Evolutionary conservation across 192 early-diverging fungal species (phyloP), one percentile per base, ranked within the genome.

Genomic region (Coemansia sp.): DNA sequence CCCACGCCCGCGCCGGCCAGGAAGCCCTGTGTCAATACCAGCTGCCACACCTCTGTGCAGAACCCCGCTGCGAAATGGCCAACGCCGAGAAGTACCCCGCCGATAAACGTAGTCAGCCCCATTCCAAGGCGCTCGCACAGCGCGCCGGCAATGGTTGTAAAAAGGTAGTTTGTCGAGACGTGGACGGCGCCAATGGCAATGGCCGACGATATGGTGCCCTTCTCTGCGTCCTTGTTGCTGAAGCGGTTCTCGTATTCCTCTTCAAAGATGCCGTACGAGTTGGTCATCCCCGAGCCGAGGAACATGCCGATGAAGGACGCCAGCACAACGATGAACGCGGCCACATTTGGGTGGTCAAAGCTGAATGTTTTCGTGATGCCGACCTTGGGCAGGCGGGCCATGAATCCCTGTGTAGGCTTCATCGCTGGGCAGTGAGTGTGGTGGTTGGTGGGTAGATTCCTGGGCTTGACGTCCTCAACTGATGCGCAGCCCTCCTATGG

Each of bases 11-110:
- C 69, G 18, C 69, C 69, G 10, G 57, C 49, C 32, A 73, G 35
- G 5, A 65, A 47, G 3, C 68, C 68, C 35, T 72, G 68, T 5
- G 68, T 47, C 32, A 72, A 46, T 17, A 50, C 62, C 25, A 72
- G 68, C 44, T 72, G 68, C 68, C 68, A 72, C 14, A 72, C 68
- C 68, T 72, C 35, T 26, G 56, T 65, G 37, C 68, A 72, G 21
- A 72, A 72, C 1, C 68, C 68, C 27, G 68, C 68, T 11, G 52
- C 28, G 53, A 72, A 53, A 13, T 56, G 35, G 2, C 68, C 68
- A 2, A 50, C 38, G 4, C 60, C 55, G 20, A 72, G 37, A 37
- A 72, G 47, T 14, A 65, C 9, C 5, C 53, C 57, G 29, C 68
- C 68, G 12, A 72, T 45, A 36, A 72, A 60, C 16, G 68, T 72